Conservation (phyloP, 495 filamentous ascomycete genomes). For the Endocarpon pusillum region DNA sequence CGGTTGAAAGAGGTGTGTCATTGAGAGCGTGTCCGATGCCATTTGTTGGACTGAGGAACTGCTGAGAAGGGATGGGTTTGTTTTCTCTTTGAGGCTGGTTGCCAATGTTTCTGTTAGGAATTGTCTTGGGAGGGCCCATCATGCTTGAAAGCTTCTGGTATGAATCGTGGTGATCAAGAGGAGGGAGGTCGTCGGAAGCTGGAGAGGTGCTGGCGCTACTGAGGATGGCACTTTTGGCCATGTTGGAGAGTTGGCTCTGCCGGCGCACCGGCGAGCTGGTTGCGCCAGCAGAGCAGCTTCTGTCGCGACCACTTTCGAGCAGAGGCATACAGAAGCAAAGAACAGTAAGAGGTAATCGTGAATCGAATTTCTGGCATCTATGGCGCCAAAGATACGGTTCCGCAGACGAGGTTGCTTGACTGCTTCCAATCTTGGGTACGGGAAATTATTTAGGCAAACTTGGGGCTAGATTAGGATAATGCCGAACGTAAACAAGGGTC, state of each 20-base stretch:
- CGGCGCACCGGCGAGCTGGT: background rate
- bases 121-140: slow-evolving; percentile 26
- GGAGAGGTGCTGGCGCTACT: slow-evolving; percentile 6
- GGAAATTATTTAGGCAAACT: too few relatives aligned
- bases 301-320: too few relatives aligned
- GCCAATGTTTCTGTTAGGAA: slow-evolving; percentile 30
- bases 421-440: too few relatives aligned
- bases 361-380: too few relatives aligned
- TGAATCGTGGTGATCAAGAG: background rate
- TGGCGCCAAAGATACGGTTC: too few relatives aligned
- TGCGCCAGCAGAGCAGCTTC: background rate
- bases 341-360: too few relatives aligned
- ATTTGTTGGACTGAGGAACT: slow-evolving; percentile 28
- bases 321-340: too few relatives aligned
- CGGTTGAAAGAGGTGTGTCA: slow-evolving; percentile 54
- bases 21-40: slow-evolving; percentile 38
- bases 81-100: slow-evolving; percentile 29
- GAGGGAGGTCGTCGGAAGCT: background rate
- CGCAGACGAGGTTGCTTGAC: too few relatives aligned
- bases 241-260: slow-evolving; percentile 22
- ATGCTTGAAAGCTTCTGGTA: slow-evolving; percentile 18
- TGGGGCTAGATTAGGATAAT: too few relatives aligned
- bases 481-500: too few relatives aligned
- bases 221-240: slow-evolving; percentile 47
- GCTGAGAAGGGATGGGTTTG: slow-evolving; percentile 11